Evolutionary conservation across 1,284 basidiomycete genomes (phyloP).

Genomic region (Meripilus lineatus): DNA sequence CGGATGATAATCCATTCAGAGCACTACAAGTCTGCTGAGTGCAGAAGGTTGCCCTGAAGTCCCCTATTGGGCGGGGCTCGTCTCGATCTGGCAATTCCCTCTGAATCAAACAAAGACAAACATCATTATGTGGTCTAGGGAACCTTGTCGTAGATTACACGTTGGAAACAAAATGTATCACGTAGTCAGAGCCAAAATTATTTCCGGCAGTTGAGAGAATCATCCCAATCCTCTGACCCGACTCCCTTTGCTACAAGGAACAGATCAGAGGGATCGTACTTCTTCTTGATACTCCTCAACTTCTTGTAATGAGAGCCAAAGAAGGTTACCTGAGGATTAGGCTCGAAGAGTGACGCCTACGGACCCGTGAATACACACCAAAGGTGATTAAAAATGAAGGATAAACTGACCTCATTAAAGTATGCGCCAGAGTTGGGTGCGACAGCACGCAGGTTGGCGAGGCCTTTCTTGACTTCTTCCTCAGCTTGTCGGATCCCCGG

Average conservation of each 20-base stretch:
- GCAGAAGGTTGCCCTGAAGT: too few relatives aligned
- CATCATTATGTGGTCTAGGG: too few relatives aligned
- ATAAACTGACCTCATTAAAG: conserved; percentile 36
- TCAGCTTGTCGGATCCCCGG: conserved; percentile 23
- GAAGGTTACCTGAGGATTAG: conserved; percentile 33
- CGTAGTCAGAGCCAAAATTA: too few relatives aligned
- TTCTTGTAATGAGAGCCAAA: conserved; percentile 38
- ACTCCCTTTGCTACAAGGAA: too few relatives aligned
- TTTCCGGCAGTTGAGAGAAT: too few relatives aligned
- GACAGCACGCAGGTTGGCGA: conserved; percentile 21
- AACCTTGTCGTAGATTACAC: too few relatives aligned
- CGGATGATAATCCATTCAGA: background rate
- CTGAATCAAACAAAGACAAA: conserved; percentile 11
- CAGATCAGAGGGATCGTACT: conserved; percentile 37
- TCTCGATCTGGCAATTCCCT: conserved; percentile 11
- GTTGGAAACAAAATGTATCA: too few relatives aligned
- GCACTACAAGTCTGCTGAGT: background rate
- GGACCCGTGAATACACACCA: background rate
- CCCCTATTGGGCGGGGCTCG: conserved; percentile 1
- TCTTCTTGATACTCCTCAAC: conserved; percentile 37
- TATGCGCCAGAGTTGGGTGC: conserved; percentile 32
- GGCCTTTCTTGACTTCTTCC: conserved; percentile 21
- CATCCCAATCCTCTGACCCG: too few relatives aligned
- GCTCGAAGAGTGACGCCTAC: conserved; percentile 37
- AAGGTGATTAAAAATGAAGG: background rate